Base-by-base conservation (phyloP, 306 rosid genomes). In the Chamaecrista fasciculata region DNA sequence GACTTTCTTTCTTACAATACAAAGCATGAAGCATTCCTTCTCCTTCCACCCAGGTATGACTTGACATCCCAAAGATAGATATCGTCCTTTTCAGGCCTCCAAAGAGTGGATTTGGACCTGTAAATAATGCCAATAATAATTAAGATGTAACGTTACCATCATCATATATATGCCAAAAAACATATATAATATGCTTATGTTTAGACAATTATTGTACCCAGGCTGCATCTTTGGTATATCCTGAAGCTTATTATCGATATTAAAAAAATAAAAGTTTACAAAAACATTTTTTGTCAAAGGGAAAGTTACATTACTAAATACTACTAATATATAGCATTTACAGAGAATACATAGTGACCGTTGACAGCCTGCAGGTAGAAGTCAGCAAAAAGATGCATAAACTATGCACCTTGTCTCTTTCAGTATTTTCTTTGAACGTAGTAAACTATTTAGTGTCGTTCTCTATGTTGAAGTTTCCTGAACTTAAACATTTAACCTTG, bases 11-110 rank as follows among this genome's bases (percentile, higher is more conserved):
- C 6, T 29, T 71, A 67, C 86, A 84, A 72, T 86, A 82, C 57
- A 82, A 25, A 59, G 85, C 88, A 47, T 86, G 92, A 62, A 89
- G 79, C 88, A 86, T 86, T 47, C 92, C 92, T 75, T 86, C 92
- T 69, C 92, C 96, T 80, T 89, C 92, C 21, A 86, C 75, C 96
- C 96, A 89, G 11, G 51, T 60, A 19, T 81, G 76, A 25, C 68
- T 69, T 75, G 91, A 73, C 36, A 40, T 68, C 33, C 92, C 90
- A 36, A 89, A 66, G 0, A 86, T 12, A 2, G 90, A 89, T 34
- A 62, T 61, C 0, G 81, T 52, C 29, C 76, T 70, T 73, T 89
- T 82, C 19, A 76, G 60, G 52, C 91, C 95, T 71, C 91, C 87
- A 52, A 83, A 85, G 0, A 85, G 62, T 48, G 90, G 87, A 39